Conservation (phyloP, 495 filamentous ascomycete genomes). For the Tuber melanosporum region DNA sequence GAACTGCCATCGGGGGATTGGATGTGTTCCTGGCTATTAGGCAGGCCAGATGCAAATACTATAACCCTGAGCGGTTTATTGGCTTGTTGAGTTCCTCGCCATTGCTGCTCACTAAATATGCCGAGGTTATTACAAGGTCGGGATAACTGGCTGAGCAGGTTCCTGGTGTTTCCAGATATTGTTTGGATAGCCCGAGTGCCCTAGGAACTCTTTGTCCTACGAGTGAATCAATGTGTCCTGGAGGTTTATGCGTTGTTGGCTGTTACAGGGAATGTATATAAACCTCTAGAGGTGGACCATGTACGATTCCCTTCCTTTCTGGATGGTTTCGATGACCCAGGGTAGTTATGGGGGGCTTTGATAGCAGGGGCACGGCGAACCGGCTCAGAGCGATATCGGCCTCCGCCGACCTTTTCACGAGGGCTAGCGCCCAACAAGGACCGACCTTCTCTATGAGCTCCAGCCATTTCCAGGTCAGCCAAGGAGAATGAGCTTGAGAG, state of each 20-base stretch:
- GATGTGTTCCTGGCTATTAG: slow-evolving; percentile 58
- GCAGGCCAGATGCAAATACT: slow-evolving; percentile 61
- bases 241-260: too few relatives aligned
- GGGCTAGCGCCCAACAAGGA: too few relatives aligned
- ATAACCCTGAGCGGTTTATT: slow-evolving; percentile 59
- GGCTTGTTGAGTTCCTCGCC: slow-evolving; percentile 46
- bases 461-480: too few relatives aligned
- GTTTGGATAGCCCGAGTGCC: neutral
- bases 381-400: too few relatives aligned
- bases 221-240: too few relatives aligned
- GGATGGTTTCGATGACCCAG: slow-evolving; percentile 47
- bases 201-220: neutral
- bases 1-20: slow-evolving; percentile 54
- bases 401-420: too few relatives aligned
- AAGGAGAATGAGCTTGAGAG: too few relatives aligned
- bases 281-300: slow-evolving; percentile 53
- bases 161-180: slow-evolving; percentile 14
- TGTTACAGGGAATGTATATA: slow-evolving; percentile 36
- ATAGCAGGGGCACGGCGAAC: too few relatives aligned
- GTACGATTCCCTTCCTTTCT: slow-evolving; percentile 43
- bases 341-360: too few relatives aligned
- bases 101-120: neutral
- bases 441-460: too few relatives aligned
- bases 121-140: neutral
- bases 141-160: neutral